Evolutionary conservation across 805 yeast species (phyloP).

Genomic region (Saturnispora hagleri): DNA sequence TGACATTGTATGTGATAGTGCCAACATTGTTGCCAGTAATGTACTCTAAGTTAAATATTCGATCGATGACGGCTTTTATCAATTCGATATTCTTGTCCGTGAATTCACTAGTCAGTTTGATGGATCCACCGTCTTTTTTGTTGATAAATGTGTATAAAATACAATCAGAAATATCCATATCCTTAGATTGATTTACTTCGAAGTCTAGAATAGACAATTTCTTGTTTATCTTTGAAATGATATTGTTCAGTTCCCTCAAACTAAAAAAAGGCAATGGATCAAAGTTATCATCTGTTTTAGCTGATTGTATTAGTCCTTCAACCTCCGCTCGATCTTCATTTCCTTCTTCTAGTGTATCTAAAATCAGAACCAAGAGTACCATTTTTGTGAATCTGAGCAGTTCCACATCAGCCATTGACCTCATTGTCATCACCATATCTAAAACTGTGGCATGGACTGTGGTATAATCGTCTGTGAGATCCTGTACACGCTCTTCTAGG

Average conservation of each 20-base stretch:
- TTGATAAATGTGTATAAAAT: conserved; percentile 33
- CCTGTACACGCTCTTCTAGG: neutral
- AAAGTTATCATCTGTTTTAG: neutral
- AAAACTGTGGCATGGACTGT: conserved; percentile 12
- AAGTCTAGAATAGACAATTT: conserved; percentile 31
- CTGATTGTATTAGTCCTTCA: neutral
- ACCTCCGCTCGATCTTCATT: neutral
- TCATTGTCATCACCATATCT: conserved; percentile 14
- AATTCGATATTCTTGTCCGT: conserved; percentile 33
- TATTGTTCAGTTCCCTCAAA: conserved; percentile 5
- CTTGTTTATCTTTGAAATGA: conserved; percentile 20
- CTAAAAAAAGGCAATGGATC: conserved; percentile 6
- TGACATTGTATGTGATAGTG: conserved; percentile 8
- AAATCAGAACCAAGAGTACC: neutral
- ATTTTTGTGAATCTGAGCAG: conserved; percentile 8
- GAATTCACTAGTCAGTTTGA: conserved; percentile 29
- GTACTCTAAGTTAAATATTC: conserved; percentile 23
- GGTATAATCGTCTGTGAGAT: neutral
- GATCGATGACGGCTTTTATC: conserved; percentile 38
- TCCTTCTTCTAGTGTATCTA: neutral
- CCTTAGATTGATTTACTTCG: conserved; percentile 25
- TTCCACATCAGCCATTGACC: conserved; percentile 4
- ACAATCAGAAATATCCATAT: conserved; percentile 28
- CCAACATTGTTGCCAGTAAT: neutral
- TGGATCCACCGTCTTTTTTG: conserved; percentile 30